Conservation (phyloP, 345 rosid species). For the Jatropha curcas region DNA sequence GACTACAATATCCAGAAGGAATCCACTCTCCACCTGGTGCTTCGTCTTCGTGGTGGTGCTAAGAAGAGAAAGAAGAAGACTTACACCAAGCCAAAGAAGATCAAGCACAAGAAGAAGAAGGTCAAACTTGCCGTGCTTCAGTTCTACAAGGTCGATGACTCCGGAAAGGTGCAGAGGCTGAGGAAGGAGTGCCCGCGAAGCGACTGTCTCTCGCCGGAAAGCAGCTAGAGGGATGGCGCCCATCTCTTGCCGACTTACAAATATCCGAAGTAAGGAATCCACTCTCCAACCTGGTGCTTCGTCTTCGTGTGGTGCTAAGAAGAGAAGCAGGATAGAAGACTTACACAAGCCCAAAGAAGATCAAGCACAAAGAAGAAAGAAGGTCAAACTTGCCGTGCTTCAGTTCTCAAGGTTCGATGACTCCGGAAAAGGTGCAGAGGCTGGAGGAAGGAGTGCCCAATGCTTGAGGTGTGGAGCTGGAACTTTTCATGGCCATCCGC, state of each 20-base stretch:
- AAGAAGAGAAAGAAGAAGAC: slow-evolving; percentile 41
- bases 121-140: slow-evolving; percentile 37
- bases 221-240: slow-evolving; percentile 39
- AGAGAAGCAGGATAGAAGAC: slow-evolving; percentile 39
- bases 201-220: slow-evolving; percentile 34
- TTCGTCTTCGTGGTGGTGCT: slow-evolving; percentile 35
- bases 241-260: slow-evolving; percentile 38
- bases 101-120: slow-evolving; percentile 39
- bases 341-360: slow-evolving; percentile 36
- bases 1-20: slow-evolving; percentile 41
- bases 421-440: slow-evolving; percentile 30
- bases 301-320: slow-evolving; percentile 36
- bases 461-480: slow-evolving; percentile 32
- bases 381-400: slow-evolving; percentile 37
- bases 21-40: slow-evolving; percentile 34
- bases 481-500: slow-evolving; percentile 35
- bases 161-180: slow-evolving; percentile 32
- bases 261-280: slow-evolving; percentile 37
- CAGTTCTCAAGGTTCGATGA: slow-evolving; percentile 35
- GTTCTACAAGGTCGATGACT: slow-evolving; percentile 35
- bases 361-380: slow-evolving; percentile 38
- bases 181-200: slow-evolving; percentile 38
- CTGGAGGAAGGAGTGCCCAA: slow-evolving; percentile 39
- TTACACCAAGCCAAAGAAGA: slow-evolving; percentile 36
- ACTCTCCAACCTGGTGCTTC: slow-evolving; percentile 34